Evolutionary conservation across 108 stramenopile genomes (phyloP).

Genomic region (Pseudonitzschia multiseries): DNA sequence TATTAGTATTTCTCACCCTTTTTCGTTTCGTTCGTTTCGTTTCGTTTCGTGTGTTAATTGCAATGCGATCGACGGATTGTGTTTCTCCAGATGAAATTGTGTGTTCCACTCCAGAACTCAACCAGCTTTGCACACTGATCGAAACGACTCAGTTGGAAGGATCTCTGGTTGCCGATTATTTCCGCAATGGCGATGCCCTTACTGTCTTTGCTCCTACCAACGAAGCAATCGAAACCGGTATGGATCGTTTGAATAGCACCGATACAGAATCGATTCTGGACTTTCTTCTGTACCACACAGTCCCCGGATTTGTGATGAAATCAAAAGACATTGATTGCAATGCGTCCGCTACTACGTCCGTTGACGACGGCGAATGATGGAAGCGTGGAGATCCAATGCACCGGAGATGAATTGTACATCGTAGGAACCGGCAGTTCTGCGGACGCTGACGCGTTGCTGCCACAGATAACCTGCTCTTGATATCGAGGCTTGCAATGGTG

Average conservation of each 20-base stretch:
- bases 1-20: too few relatives aligned
- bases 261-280: not conserved
- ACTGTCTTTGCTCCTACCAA: constrained; percentile 14
- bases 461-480: constrained; percentile 33
- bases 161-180: constrained; percentile 10
- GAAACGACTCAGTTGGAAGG: constrained; percentile 36
- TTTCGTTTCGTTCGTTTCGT: not conserved
- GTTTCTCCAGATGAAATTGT: constrained; percentile 35
- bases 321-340: not conserved
- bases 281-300: not conserved
- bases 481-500: constrained; percentile 50
- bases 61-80: not conserved
- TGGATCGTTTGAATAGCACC: not conserved
- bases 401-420: constrained; percentile 13
- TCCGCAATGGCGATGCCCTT: constrained; percentile 3
- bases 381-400: constrained; percentile 17
- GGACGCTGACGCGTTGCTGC: constrained; percentile 8
- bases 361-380: constrained; percentile 2
- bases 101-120: constrained; percentile 30
- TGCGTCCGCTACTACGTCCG: not conserved
- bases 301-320: not conserved
- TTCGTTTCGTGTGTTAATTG: not conserved
- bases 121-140: constrained; percentile 36
- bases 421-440: constrained; percentile 22
- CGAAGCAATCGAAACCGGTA: not conserved